Evolutionary conservation across 306 rosid species (phyloP).

Genomic region (Pterocarpus macrocarpus): DNA sequence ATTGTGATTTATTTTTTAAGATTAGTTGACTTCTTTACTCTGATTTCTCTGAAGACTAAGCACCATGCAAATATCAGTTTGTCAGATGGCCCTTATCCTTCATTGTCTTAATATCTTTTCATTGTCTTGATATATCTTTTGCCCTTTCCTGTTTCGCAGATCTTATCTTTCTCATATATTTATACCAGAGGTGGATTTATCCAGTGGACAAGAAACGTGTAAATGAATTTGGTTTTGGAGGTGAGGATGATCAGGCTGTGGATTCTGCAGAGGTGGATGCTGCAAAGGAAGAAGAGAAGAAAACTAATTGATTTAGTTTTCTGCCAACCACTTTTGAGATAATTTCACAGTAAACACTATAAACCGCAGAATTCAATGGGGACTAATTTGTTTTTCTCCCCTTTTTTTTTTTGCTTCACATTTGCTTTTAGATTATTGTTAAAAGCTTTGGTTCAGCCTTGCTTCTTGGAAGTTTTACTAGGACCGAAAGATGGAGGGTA

Average conservation of each 20-base stretch:
- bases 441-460: slow-evolving; percentile 31
- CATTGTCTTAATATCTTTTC: slow-evolving; percentile 35
- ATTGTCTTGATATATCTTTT: slow-evolving; percentile 37
- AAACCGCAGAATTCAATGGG: slow-evolving; percentile 41
- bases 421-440: slow-evolving; percentile 47
- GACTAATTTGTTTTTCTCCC: slow-evolving; percentile 43
- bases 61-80: slow-evolving; percentile 5
- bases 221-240: slow-evolving; percentile 95
- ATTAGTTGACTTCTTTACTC: background rate
- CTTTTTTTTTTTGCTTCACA: slow-evolving; percentile 28
- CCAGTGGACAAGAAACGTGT: slow-evolving; percentile 95
- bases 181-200: slow-evolving; percentile 93
- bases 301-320: slow-evolving; percentile 77
- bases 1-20: slow-evolving; percentile 27
- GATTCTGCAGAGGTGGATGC: slow-evolving; percentile 52
- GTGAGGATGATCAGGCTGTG: slow-evolving; percentile 71
- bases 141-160: slow-evolving; percentile 64
- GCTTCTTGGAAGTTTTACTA: slow-evolving; percentile 35
- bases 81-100: background rate
- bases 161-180: slow-evolving; percentile 82
- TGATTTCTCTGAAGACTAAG: too few relatives aligned
- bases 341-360: slow-evolving; percentile 38
- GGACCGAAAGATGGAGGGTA: slow-evolving; percentile 37
- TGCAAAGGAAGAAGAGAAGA: slow-evolving; percentile 83
- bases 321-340: slow-evolving; percentile 14